These are phyloP conservation scores for Alternaria sp. DNA, from an alignment of 2,329 filamentous ascomycete genomes.

Conservation along the genomic window DNA sequence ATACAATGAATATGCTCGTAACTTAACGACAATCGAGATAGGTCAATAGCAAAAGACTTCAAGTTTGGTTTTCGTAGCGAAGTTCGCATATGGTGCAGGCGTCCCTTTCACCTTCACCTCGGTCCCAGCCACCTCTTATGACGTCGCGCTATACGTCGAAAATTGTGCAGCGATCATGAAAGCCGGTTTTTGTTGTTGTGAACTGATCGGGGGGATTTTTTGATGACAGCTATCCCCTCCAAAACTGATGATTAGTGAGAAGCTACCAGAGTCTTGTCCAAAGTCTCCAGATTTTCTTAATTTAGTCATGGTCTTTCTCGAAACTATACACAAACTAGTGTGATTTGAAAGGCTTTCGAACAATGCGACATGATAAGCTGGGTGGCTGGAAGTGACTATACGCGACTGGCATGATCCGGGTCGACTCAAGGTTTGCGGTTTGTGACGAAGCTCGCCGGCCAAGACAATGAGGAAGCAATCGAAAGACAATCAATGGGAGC, in stretches of 20 bases:
- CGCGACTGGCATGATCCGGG: neutral
- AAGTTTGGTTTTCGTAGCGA: neutral
- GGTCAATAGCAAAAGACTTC: neutral
- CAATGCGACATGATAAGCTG: neutral
- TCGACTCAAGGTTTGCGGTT: neutral
- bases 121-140: neutral
- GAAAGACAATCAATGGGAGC: neutral
- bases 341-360: neutral
- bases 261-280: neutral
- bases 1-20: neutral
- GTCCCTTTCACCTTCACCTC: constrained; percentile 1
- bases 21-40: neutral
- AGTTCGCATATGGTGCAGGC: neutral
- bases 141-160: neutral
- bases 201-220: neutral
- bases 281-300: neutral
- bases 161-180: neutral
- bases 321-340: neutral
- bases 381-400: neutral
- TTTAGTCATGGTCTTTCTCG: neutral
- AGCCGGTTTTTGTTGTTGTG: too few relatives aligned
- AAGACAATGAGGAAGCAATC: neutral
- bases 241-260: neutral
- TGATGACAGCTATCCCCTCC: neutral
- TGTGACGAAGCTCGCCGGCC: neutral